These are phyloP conservation scores for Globisporangium rhizosaccharum DNA, from an alignment of 352 stramenopile genomes.

Conservation along the genomic window DNA sequence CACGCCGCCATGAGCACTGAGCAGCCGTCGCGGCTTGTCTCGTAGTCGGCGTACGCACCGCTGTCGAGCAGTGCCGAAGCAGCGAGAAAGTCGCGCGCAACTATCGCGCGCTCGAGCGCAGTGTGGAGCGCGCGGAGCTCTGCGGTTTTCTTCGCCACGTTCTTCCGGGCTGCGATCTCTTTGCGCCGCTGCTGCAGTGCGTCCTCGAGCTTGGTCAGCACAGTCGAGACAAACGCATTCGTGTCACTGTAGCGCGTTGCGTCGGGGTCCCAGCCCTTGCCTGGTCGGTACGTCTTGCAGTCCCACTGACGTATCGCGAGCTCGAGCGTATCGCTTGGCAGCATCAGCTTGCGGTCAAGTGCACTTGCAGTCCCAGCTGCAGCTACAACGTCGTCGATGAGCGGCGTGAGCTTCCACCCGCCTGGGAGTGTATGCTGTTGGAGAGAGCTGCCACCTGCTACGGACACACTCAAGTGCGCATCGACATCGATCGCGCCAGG, in stretches of 20 bases:
- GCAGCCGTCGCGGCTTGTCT: conserved; percentile 31
- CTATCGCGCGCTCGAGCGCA: conserved; percentile 39
- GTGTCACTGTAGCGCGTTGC: conserved; percentile 36
- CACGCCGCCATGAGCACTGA: conserved; percentile 52
- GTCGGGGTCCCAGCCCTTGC: conserved; percentile 29
- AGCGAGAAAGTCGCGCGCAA: conserved; percentile 31
- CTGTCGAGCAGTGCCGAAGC: conserved; percentile 39
- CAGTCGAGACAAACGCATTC: conserved; percentile 21
- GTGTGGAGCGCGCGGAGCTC: conserved; percentile 42
- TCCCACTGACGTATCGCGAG: conserved; percentile 42
- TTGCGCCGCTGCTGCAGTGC: conserved; percentile 14
- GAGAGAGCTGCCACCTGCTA: neutral
- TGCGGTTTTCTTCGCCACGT: conserved; percentile 33
- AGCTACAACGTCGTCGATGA: conserved; percentile 7
- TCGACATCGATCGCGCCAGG: conserved; percentile 20
- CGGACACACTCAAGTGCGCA: conserved; percentile 7
- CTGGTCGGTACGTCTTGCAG: conserved; percentile 24
- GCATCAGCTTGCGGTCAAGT: conserved; percentile 23
- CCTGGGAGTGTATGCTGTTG: conserved; percentile 16
- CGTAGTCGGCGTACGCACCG: conserved; percentile 63
- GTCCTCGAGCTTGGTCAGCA: conserved; percentile 18
- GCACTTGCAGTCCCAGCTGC: too few species aligned
- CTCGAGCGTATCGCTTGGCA: conserved; percentile 38
- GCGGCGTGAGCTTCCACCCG: conserved; percentile 47
- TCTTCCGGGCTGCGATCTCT: conserved; percentile 40